Evolutionary conservation across 2,329 filamentous ascomycete genomes (phyloP).

Genomic region (Alternaria gaisen): DNA sequence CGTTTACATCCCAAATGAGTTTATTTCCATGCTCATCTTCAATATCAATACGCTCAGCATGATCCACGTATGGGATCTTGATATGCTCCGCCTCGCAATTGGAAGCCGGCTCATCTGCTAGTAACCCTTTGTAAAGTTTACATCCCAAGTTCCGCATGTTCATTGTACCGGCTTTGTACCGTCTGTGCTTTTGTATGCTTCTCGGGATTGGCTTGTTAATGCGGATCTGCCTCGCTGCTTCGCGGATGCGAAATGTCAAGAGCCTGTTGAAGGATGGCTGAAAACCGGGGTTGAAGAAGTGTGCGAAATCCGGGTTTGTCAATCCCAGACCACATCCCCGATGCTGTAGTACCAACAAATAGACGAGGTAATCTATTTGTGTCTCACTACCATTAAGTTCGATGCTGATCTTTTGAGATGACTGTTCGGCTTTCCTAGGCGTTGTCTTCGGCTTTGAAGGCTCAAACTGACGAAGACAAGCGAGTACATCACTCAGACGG

Average conservation of each 20-base stretch:
- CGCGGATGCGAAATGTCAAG: neutral
- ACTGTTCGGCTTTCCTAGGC: neutral
- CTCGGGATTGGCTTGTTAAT: neutral
- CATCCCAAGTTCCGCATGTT: neutral
- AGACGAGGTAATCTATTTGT: neutral
- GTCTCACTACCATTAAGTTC: neutral
- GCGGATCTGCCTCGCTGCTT: neutral
- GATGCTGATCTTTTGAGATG: neutral
- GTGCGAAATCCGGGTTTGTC: neutral
- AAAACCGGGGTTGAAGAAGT: neutral
- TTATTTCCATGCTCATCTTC: neutral
- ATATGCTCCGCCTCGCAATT: neutral
- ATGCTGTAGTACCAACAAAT: neutral
- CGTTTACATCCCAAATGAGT: neutral
- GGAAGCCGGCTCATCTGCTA: neutral
- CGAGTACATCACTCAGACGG: neutral
- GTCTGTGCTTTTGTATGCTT: neutral
- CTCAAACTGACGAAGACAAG: neutral
- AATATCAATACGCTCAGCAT: neutral
- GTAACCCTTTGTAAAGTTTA: neutral
- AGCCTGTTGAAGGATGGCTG: neutral
- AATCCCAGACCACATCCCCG: neutral
- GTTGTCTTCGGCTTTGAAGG: neutral
- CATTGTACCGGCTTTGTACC: neutral
- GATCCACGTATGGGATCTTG: neutral